Evolutionary conservation across 352 stramenopile genomes (phyloP), one percentile per base, ranked within the genome.

Genomic region (Blastocystis hominis): DNA sequence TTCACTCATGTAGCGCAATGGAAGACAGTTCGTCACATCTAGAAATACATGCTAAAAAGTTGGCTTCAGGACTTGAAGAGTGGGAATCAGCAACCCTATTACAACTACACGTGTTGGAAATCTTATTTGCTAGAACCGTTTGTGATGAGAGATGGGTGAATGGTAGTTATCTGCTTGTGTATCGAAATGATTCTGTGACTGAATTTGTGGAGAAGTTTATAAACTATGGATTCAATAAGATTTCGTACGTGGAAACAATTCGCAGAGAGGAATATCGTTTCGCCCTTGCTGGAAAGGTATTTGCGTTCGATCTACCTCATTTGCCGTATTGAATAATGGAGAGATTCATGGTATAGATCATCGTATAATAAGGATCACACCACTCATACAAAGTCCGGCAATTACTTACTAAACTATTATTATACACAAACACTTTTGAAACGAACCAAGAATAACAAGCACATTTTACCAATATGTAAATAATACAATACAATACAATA

Each of bases 191-290:
- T 46, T 53, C 20, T 24, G 38, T 84, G 1, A 66, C 72, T 17
- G 44, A n/a, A 9, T 84, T 69, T 53, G 9, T 64, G 1, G 72
- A 84, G 30, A 53, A 30, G 4, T 68, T 84, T 20, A 50, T 84
- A 5, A 84, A 84, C 46, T 84, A 84, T 44, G 72, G 72, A 17
- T 84, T 53, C 72, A 84, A 84, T 34, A 84, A 84, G 36, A 84
- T 84, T 17, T 69, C 72, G 7, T 84, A 68, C 44, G 44, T 84
- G 17, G 72, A 84, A 68, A 53, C 36, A 17, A n/a, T 84, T 6
- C 47, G 72, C 13, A 10, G 24, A n/a, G 55, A 47, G 34, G 72
- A 44, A 3, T 84, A 84, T 64, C 72, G 72, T 7, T 84, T 84
- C 30, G 53, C 68, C 3, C 0, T 84, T 5, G 72, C 44, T 46